Base-by-base conservation (phyloP, 2,329 filamentous ascomycete genomes). In the Hymenoscyphus linearis region DNA sequence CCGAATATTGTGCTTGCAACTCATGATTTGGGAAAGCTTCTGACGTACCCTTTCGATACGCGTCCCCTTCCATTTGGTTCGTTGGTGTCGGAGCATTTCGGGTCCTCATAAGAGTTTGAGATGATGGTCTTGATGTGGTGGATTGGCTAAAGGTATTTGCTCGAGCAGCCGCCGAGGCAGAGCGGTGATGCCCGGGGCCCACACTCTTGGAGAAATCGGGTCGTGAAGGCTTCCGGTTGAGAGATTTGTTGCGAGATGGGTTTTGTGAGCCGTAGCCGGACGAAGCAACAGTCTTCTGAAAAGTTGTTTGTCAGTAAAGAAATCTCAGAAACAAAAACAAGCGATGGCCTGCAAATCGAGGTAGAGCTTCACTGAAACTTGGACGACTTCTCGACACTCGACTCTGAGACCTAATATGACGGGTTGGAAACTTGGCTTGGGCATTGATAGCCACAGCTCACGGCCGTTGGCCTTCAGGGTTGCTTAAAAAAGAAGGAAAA, bases 151-250 rank as follows among this genome's bases (percentile, higher is more conserved):
- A 77, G 26, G 76, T 75, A 66, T 83, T 75, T 37, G 84, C 77
- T 6, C 59, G 67, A 37, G 70, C 74, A 62, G 75, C 68, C 4
- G 74, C 66, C 18, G 76, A 73, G 5, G 76, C 74, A 14, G 82
- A 77, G 65, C 84, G 80, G 18, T 73, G 67, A 52, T 62, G 61
- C 14, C 78, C 79, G 13, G 80, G 78, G 1, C 85, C 84, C 31
- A 85, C 73, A 68, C 83, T 87, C 63, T 79, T 82, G 14, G 82
- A 79, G 64, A 86, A 85, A 63, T 77, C 79, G 64, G 76, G 79
- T 58, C 76, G 76, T 55, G 76, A 75, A 55, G 73, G 75, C 68
- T 75, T 74, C 69, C 76, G 75, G 18, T 22, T 50, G 25, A 50
- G 44, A 18, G 44, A 50, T 18, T 50, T 50, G 2, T 9, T 18